A percentile compares a stretch with the other conserved stretches of the same genome.
Conservation (phyloP, 2,329 filamentous ascomycete genomes). For the Colletotrichum somersetense region DNA sequence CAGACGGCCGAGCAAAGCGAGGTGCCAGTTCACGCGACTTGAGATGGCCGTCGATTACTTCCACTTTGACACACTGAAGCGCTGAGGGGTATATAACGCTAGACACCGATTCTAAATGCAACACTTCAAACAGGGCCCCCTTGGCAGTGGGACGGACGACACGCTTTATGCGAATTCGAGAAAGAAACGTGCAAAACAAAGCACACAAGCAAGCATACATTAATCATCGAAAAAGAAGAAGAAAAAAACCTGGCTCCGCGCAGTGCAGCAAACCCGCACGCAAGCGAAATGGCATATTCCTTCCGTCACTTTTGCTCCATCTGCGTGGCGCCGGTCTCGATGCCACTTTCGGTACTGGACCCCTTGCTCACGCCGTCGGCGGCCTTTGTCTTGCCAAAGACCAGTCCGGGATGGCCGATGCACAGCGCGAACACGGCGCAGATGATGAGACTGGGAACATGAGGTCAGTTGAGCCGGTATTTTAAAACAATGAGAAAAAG, state of each 20-base stretch:
- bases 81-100: background rate
- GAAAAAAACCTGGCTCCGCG: background rate
- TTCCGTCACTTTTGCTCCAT: slow-evolving; percentile 23
- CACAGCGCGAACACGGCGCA: slow-evolving; percentile 54
- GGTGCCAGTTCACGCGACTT: background rate
- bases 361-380: slow-evolving; percentile 19
- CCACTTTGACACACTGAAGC: too few relatives aligned
- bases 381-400: slow-evolving; percentile 45
- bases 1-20: background rate
- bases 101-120: background rate
- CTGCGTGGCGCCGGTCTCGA: slow-evolving; percentile 2
- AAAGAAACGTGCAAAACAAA: background rate
- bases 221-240: too few relatives aligned
- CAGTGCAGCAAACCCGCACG: background rate
- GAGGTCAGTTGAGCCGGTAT: slow-evolving; percentile 8
- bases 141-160: background rate
- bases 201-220: background rate
- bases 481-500: too few relatives aligned
- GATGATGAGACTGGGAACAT: slow-evolving; percentile 50
- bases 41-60: background rate
- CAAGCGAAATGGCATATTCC: background rate
- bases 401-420: slow-evolving; percentile 58
- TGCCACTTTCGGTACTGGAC: slow-evolving; percentile 32
- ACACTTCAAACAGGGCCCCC: background rate
- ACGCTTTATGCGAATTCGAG: background rate